A percentile compares a stretch with the other conserved stretches of the same genome.
phyloP scores from a whole-genome alignment of 2,329 filamentous ascomycete genomes.

The Pseudogymnoascus sp. region DNA sequence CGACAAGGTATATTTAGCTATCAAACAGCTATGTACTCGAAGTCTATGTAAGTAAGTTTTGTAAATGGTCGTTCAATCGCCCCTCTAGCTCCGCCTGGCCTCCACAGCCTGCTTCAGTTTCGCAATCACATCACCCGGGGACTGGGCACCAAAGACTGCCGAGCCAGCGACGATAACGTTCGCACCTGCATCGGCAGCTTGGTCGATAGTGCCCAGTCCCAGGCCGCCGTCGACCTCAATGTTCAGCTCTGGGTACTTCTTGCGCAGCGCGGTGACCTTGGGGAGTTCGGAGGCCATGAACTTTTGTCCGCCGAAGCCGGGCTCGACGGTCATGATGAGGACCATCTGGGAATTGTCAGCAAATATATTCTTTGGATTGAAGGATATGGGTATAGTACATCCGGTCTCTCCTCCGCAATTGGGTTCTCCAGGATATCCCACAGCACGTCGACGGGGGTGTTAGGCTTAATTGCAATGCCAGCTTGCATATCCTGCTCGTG shows the following conservation, averaged over 20 bases:
- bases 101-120: constrained; percentile 74
- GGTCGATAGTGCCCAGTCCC: constrained; percentile 80
- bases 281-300: constrained; percentile 96
- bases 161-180: constrained; percentile 98
- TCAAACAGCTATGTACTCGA: constrained; percentile 4
- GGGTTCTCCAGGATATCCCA: constrained; percentile 77
- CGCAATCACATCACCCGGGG: constrained; percentile 80
- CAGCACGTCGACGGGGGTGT: constrained; percentile 81
- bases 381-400: constrained; percentile 54
- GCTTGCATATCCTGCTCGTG: constrained; percentile 82
- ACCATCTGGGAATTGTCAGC: constrained; percentile 63
- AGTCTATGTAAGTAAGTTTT: not conserved
- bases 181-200: constrained; percentile 88
- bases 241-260: constrained; percentile 82
- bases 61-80: constrained; percentile 32
- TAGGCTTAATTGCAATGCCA: constrained; percentile 91
- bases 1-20: not conserved
- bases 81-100: constrained; percentile 33
- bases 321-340: constrained; percentile 95
- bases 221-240: constrained; percentile 96
- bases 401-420: constrained; percentile 68
- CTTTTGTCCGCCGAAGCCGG: constrained; percentile 94
- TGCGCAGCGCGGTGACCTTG: constrained; percentile 78
- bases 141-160: constrained; percentile 86
- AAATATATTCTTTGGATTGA: not conserved